A percentile compares a stretch with the other conserved stretches of the same genome.
Conservation (phyloP, 352 stramenopile genomes). For the Thalassiosira ordinaria region DNA sequence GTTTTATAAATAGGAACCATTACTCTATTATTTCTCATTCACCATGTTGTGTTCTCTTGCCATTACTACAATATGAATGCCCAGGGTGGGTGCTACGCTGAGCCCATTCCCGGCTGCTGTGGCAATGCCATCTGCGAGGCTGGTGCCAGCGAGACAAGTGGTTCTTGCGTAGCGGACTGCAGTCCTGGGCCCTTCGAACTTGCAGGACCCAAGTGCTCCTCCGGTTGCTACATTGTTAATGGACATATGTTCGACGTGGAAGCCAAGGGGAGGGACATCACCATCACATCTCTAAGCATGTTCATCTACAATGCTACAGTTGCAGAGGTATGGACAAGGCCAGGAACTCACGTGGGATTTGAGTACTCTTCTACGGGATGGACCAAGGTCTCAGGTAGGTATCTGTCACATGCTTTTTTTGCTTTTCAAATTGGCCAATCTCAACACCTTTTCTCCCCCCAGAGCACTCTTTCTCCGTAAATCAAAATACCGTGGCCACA, state of each 20-base stretch:
- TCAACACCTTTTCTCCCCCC: too few species aligned
- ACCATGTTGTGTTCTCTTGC: too few species aligned
- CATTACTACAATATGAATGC: too few species aligned
- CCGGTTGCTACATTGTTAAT: not conserved
- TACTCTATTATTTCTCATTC: too few species aligned
- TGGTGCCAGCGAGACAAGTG: not conserved
- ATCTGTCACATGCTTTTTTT: too few species aligned
- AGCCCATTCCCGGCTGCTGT: not conserved
- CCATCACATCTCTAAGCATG: not conserved
- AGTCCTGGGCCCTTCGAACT: not conserved
- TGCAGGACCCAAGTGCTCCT: not conserved
- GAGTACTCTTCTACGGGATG: not conserved
- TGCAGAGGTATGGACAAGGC: constrained; percentile 11
- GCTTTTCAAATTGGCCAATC: too few species aligned
- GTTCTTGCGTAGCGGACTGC: not conserved
- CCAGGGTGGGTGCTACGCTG: not conserved
- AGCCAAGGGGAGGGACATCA: not conserved
- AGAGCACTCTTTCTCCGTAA: not conserved
- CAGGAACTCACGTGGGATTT: constrained; percentile 2
- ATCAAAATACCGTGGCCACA: not conserved
- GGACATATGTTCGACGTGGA: constrained; percentile 13
- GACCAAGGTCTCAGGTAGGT: not conserved
- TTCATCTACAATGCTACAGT: not conserved
- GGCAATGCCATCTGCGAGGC: not conserved
- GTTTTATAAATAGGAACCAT: too few species aligned